Percentiles rank a stretch among this genome's conserved stretches.
These are phyloP conservation scores for Trichoderma harzianum DNA, from an alignment of 2,329 filamentous ascomycete genomes.

Conservation along the genomic window DNA sequence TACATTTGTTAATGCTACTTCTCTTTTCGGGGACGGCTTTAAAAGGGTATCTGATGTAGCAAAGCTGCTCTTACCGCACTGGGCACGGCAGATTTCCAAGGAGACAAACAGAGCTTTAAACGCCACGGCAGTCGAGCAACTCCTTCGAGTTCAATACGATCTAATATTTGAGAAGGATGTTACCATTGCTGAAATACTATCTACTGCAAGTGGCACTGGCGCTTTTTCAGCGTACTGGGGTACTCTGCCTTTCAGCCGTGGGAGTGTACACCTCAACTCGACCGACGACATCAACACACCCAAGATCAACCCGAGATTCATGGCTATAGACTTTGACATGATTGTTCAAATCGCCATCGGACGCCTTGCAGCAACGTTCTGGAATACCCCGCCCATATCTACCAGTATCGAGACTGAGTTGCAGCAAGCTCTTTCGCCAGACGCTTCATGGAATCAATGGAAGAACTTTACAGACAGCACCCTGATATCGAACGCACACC, in stretches of 20 bases:
- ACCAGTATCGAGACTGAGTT: not conserved
- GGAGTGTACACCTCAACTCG: slow-evolving; percentile 53
- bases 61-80: slow-evolving; percentile 27
- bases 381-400: slow-evolving; percentile 27
- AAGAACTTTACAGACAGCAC: slow-evolving; percentile 12
- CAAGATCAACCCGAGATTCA: slow-evolving; percentile 26
- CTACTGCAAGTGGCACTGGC: slow-evolving; percentile 29
- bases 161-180: slow-evolving; percentile 45
- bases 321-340: slow-evolving; percentile 51
- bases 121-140: slow-evolving; percentile 34
- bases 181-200: slow-evolving; percentile 47
- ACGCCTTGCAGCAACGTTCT: slow-evolving; percentile 31
- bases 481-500: slow-evolving; percentile 40
- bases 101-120: slow-evolving; percentile 28
- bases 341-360: slow-evolving; percentile 40
- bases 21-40: slow-evolving; percentile 33
- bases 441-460: slow-evolving; percentile 21
- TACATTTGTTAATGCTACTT: slow-evolving; percentile 33
- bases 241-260: slow-evolving; percentile 52
- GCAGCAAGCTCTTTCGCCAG: not conserved
- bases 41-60: slow-evolving; percentile 26
- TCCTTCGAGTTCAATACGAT: slow-evolving; percentile 45
- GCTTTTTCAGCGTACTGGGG: slow-evolving; percentile 38
- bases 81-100: slow-evolving; percentile 30
- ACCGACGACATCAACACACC: slow-evolving; percentile 40